Evolutionary conservation across 2,329 filamentous ascomycete genomes (phyloP), one percentile per base, ranked within the genome.

Genomic region (Stagonosporopsis vannaccii): DNA sequence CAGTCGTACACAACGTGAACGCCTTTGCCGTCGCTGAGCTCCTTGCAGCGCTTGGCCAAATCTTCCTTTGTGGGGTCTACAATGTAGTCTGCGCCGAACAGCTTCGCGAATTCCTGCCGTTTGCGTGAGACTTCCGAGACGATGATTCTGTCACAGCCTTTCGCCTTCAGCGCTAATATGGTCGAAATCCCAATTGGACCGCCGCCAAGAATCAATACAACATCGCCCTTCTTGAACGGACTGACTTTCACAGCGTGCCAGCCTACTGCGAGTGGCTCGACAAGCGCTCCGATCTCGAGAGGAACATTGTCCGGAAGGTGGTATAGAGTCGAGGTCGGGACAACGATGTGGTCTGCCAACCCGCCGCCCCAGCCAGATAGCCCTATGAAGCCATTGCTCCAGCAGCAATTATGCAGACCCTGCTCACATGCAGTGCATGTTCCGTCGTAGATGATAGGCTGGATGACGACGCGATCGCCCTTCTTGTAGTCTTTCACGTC

Each of bases 231-330:
- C 59, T 81, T 79, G 71, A 80, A 82, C 0, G 79, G 78, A 33
- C 80, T 81, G 48, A 80, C 76, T 42, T 80, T 79, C 30, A 85
- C 80, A 2, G 82, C 82, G 61, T 85, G 83, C 81, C 82, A 85
- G 17, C 80, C 83, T 1, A 85, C 83, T 4, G 82, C 77, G 0
- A 85, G 72, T 2, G 83, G 83, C 63, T 85, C 83, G 40, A 84
- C 77, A 26, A 85, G 74, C 0, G 83, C 83, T 56, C 78, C 81
- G 22, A 84, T 75, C 41, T 85, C 81, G 13, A 85, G 68, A 3
- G 79, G 75, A 1, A 85, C 78, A 42, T 81, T 82, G 52, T 82
- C 79, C 4, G 82, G 82, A 4, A 84, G 69, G 33, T 77, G 73
- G 68, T 80, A 79, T 4, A 82, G 62, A 17, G 78, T 74, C 35